These are phyloP conservation scores for Ziziphus jujuba DNA, from an alignment of 306 rosid genomes.

Conservation along the genomic window DNA sequence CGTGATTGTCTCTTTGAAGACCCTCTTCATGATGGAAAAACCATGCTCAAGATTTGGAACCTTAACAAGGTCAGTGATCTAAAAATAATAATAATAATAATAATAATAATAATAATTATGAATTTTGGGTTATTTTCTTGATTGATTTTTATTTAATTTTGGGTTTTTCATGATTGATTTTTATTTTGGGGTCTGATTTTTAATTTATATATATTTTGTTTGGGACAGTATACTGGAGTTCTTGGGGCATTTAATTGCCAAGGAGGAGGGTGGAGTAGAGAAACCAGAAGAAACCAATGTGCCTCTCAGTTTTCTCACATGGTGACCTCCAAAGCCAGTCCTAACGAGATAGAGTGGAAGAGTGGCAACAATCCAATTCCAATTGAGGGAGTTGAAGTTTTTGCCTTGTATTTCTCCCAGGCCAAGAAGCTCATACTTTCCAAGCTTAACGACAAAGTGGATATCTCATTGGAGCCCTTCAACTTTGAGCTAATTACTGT, in stretches of 20 bases:
- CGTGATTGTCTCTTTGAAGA: constrained; percentile 77
- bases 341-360: constrained; percentile 80
- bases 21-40: constrained; percentile 87
- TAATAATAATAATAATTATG: too few species aligned
- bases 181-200: not conserved
- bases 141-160: not conserved
- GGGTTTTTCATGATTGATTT: not conserved
- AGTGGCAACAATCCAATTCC: constrained; percentile 59
- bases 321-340: constrained; percentile 53
- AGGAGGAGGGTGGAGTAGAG: constrained; percentile 93
- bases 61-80: constrained; percentile 61
- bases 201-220: not conserved
- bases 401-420: constrained; percentile 64
- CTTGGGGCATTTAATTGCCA: constrained; percentile 91
- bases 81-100: too few species aligned
- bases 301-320: constrained; percentile 54
- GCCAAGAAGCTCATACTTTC: constrained; percentile 61
- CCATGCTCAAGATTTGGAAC: constrained; percentile 96
- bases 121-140: not conserved
- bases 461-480: constrained; percentile 78
- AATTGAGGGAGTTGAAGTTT: constrained; percentile 46
- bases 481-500: constrained; percentile 80
- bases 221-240: constrained; percentile 71
- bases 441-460: constrained; percentile 44
- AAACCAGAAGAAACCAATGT: constrained; percentile 69